These are phyloP conservation scores for Cryphonectria parasitica DNA, from an alignment of 2,329 filamentous ascomycete genomes.

Conservation along the genomic window DNA sequence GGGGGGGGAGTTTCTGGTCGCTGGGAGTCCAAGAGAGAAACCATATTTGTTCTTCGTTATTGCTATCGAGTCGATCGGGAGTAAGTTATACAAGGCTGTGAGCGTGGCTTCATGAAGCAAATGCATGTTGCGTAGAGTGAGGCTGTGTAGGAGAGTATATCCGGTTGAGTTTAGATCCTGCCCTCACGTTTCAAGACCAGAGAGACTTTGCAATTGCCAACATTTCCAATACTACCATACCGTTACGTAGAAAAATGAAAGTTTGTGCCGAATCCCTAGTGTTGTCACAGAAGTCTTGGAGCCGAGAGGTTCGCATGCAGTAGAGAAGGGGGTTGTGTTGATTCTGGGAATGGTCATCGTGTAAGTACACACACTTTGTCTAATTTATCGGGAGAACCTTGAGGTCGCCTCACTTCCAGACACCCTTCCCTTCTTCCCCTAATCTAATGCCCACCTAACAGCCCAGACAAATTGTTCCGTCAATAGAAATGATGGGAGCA, in stretches of 20 bases:
- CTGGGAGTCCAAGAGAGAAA: background rate
- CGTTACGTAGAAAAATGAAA: background rate
- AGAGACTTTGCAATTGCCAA: background rate
- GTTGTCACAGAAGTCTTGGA: background rate
- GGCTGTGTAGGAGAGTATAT: background rate
- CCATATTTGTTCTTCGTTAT: background rate
- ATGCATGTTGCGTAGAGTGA: too few relatives aligned
- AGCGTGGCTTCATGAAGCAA: too few relatives aligned
- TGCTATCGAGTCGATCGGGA: background rate
- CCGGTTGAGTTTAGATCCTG: background rate
- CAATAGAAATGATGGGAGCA: constrained; percentile 18
- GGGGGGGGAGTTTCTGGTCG: too few relatives aligned
- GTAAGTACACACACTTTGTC: too few relatives aligned
- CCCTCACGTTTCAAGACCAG: background rate
- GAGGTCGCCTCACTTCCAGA: background rate
- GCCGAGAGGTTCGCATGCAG: too few relatives aligned
- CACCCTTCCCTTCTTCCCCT: too few relatives aligned
- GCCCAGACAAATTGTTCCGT: constrained; percentile 26
- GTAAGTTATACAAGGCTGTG: background rate
- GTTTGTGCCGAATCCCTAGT: background rate
- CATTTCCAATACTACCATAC: background rate
- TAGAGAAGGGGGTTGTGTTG: background rate
- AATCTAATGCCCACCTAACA: background rate
- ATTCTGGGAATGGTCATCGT: background rate
- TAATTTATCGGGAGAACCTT: background rate